Evolutionary conservation across 164 flowering plant species (phyloP).

Genomic region (Annona cherimola): DNA sequence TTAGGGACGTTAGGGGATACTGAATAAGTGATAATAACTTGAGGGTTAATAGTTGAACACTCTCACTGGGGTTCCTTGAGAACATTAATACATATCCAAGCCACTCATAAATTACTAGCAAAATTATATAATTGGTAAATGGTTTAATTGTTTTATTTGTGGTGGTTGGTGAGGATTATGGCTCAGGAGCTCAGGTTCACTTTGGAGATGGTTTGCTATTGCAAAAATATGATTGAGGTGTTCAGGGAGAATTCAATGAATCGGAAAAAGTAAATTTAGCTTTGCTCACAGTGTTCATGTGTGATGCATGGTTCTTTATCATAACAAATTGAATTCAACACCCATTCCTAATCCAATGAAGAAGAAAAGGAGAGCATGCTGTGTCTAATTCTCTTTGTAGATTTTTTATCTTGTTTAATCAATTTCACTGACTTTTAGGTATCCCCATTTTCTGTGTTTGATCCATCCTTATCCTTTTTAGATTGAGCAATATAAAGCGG

Average conservation of each 20-base stretch:
- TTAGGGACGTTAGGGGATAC: no score
- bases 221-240: no score
- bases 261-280: no score
- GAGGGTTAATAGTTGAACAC: no score
- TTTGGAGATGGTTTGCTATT: no score
- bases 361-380: neutral
- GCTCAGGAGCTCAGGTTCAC: neutral
- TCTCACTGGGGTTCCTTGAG: no score
- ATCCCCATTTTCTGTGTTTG: neutral
- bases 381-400: neutral
- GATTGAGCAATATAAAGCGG: constrained; percentile 73
- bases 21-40: no score
- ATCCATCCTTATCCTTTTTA: constrained; percentile 19
- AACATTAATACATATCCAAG: neutral
- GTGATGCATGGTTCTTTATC: no score
- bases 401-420: neutral
- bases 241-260: no score
- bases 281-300: no score
- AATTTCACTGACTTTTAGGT: neutral
- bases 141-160: neutral
- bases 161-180: neutral
- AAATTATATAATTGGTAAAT: neutral
- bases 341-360: no score
- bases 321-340: no score
- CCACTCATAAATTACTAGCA: neutral